These are phyloP conservation scores for Cryptococcus sp. DNA, from an alignment of 1,284 basidiomycete species.

Conservation along the genomic window DNA sequence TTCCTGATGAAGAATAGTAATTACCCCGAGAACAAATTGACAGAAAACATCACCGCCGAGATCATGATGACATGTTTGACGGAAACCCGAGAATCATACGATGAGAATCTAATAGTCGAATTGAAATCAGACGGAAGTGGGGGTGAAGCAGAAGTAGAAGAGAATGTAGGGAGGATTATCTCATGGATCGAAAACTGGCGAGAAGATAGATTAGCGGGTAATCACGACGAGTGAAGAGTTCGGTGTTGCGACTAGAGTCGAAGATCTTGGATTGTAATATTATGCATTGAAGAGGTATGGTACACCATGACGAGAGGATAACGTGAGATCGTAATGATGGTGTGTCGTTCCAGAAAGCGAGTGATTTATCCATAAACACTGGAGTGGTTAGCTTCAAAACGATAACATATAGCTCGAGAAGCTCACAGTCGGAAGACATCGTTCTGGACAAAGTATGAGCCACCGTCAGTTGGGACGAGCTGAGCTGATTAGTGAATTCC, in stretches of 20 bases:
- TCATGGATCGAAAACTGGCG: constrained; percentile 80
- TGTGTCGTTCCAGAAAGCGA: too few species aligned
- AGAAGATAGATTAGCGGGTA: constrained; percentile 49
- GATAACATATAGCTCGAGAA: background rate
- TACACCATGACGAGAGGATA: background rate
- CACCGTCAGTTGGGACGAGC: constrained; percentile 55
- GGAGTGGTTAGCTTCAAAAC: background rate
- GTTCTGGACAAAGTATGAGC: constrained; percentile 82
- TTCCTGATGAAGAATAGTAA: constrained; percentile 53
- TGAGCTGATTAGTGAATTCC: background rate
- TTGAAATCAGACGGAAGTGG: constrained; percentile 72
- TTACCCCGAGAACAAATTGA: constrained; percentile 87
- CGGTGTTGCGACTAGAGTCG: background rate
- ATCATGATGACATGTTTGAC: constrained; percentile 92
- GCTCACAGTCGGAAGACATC: constrained; percentile 77
- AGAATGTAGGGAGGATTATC: constrained; percentile 77
- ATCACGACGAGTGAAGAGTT: constrained; percentile 18
- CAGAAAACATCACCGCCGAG: constrained; percentile 97
- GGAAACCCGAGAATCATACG: constrained; percentile 83
- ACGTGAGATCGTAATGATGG: too few species aligned
- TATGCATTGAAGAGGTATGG: background rate
- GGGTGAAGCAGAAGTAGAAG: constrained; percentile 62
- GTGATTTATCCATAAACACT: constrained; percentile 24
- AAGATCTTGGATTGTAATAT: background rate
- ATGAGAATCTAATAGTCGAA: constrained; percentile 78